Conservation (phyloP, 352 stramenopile genomes). For the Phytopythium aichiense region DNA sequence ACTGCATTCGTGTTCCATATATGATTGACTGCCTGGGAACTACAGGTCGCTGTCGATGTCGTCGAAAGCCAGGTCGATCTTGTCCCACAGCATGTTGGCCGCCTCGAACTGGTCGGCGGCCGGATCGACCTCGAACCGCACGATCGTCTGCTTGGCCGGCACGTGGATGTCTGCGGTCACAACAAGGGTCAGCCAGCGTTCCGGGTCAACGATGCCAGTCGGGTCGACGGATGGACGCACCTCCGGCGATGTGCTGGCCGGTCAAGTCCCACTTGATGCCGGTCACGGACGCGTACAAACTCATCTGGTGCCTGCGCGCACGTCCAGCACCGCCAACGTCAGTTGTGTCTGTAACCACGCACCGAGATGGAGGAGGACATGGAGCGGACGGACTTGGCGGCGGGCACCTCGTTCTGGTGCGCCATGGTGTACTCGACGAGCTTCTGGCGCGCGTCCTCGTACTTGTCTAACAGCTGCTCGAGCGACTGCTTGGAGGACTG, state of each 20-base stretch:
- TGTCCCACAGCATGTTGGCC: slow-evolving; percentile 64
- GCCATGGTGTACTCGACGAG: slow-evolving; percentile 51
- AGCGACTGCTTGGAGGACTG: slow-evolving; percentile 65
- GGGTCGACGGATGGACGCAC: slow-evolving; percentile 12
- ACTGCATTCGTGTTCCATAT: too few relatives aligned
- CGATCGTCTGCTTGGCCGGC: slow-evolving; percentile 45
- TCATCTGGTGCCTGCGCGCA: slow-evolving; percentile 61
- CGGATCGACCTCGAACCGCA: slow-evolving; percentile 54
- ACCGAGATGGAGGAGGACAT: background rate
- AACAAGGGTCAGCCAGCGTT: background rate
- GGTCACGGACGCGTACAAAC: slow-evolving; percentile 64
- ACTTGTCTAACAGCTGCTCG: slow-evolving; percentile 56
- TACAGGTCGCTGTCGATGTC: slow-evolving; percentile 50
- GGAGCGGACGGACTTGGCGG: slow-evolving; percentile 47
- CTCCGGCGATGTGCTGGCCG: slow-evolving; percentile 38
- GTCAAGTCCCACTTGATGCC: slow-evolving; percentile 81
- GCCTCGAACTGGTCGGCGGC: slow-evolving; percentile 47
- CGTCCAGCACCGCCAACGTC: slow-evolving; percentile 7
- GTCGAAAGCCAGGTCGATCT: slow-evolving; percentile 65
- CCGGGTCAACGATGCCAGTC: too few relatives aligned
- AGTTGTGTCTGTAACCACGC: background rate
- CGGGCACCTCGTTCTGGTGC: slow-evolving; percentile 66
- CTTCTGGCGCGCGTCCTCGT: slow-evolving; percentile 57
- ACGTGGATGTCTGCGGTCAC: slow-evolving; percentile 50
- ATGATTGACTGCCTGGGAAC: background rate